Percentiles rank a stretch among this genome's conserved stretches.
Conservation (phyloP, 129 eudicot genomes). For the Escallonia herrerae region DNA sequence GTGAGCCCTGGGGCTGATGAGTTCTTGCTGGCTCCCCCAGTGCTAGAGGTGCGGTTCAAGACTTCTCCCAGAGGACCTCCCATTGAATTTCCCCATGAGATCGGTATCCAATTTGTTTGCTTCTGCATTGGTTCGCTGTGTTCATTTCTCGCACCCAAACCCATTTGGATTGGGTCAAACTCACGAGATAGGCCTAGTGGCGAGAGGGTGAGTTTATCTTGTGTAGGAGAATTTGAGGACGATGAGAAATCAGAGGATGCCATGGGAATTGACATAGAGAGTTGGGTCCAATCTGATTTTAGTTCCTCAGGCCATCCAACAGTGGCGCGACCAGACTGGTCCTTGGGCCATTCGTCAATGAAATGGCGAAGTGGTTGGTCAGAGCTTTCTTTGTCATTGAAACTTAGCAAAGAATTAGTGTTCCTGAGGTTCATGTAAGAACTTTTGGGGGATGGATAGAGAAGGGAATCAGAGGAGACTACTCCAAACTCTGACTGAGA, state of each 20-base stretch:
- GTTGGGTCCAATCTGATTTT: conserved; percentile 86
- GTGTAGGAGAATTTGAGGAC: conserved; percentile 49
- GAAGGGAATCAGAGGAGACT: conserved; percentile 36
- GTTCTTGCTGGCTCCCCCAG: conserved; percentile 27
- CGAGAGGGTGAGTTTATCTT: conserved; percentile 42
- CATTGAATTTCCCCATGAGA: conserved; percentile 60
- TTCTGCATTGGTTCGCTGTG: conserved; percentile 29
- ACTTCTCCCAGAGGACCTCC: conserved; percentile 90
- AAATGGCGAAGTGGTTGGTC: conserved; percentile 40
- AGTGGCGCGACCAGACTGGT: conserved; percentile 31
- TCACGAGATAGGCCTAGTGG: conserved; percentile 48
- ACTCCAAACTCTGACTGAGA: conserved; percentile 32
- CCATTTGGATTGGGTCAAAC: conserved; percentile 42
- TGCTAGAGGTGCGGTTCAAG: conserved; percentile 37
- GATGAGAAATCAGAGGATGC: conserved; percentile 52
- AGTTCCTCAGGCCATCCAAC: conserved; percentile 47
- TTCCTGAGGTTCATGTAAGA: conserved; percentile 30
- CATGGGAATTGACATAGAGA: conserved; percentile 89
- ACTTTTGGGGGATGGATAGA: conserved; percentile 36
- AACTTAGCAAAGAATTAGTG: conserved; percentile 30
- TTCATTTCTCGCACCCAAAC: conserved; percentile 25
- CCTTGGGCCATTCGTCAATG: conserved; percentile 60
- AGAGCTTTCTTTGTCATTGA: conserved; percentile 33
- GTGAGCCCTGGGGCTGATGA: conserved; percentile 20
- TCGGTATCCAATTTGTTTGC: conserved; percentile 56